Base-by-base conservation (phyloP, 371 early-diverging fungal species). In the Circinella umbellata region DNA sequence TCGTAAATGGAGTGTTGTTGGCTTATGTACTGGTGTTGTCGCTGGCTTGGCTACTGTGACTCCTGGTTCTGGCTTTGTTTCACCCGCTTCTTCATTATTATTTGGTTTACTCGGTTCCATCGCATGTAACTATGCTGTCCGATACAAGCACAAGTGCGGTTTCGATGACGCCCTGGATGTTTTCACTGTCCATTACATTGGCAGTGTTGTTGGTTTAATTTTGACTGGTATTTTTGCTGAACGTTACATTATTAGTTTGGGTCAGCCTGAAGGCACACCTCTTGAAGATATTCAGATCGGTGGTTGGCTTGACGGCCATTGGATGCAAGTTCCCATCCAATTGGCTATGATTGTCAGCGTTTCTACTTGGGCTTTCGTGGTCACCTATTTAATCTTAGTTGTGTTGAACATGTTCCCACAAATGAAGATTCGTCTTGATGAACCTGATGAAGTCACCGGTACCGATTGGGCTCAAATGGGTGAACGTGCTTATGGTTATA, bases 41-140 rank as follows among this genome's bases (percentile, higher is more conserved):
- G 90, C 91, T n/a, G 95, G 92, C n/a, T 80, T 94, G 51, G 95
- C 92, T 13, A 90, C 88, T 6, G 87, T 93, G 68, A 94, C 95
- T 1, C 95, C 95, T 0, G 92, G 88, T 0, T 87, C 90, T 47
- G 93, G 93, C 20, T 91, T 81, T 65, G 92, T 94, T 14, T 81
- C 86, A 17, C 89, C 92, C 13, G 87, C 89, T 73, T 88, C 91
- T 14, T 83, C 92, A 9, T 73, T 93, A 39, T 83, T 91, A 13
- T 89, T 93, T 80, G 94, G 95, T 36, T 66, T 82, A 36, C 54
- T 87, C 51, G 84, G 88, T 10, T 91, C 86, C 9, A 71, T 90
- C 51, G 80, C 84, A 54, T 91, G 91, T 81, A 89, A 91, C 81
- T 73, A 88, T 63, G 85, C 86, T 14, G 78, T 89, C 69, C 81